Evolutionary conservation across 257 asterid species (phyloP), one percentile per base, ranked within the genome.

Genomic region (Thymus quinquecostatus): DNA sequence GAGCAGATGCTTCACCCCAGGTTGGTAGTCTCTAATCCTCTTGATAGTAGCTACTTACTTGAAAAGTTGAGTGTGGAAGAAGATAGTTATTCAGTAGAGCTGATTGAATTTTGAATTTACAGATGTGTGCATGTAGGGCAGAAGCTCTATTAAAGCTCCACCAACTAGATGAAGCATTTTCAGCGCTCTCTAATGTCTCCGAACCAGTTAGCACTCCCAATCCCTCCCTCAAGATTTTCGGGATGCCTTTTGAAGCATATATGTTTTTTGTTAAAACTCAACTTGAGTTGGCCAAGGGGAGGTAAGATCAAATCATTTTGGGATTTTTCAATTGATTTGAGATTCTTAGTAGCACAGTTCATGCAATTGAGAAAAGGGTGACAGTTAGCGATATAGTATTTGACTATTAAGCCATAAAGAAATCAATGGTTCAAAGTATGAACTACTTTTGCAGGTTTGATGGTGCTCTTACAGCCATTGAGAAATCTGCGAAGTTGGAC

Each of bases 51-150:
- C 6, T 11, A 8, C 64, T 59, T 9, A 7, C 58, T 75, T 27
- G 53, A 12, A 28, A 43, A 57, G 14, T 13, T 59, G 43, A 51
- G 53, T 32, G 67, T 6, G 33, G 66, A 59, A 61, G 29, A 6
- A 60, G 34, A 60, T 34, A 5, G n/a, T 72, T 53, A 57, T 56
- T 68, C 50, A 29, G 8, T 72, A 55, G 68, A 82, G 65, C 74
- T 66, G 77, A 54, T 78, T 73, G 51, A 69, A 59, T 71, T 74
- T 71, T 0, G 80, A 60, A 71, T 80, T 75, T 87, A 51, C 95
- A 94, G 98, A 87, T 94, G 41, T 73, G 69, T 79, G 96, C 96
- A n/a, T 89, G 96, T 77, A 85, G 88, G 80, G 97, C 96, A 29
- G 98, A 94, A 84, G 94, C 96, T 66, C 86, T 86, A 45, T 71